Base-by-base conservation (phyloP, 1,284 basidiomycete species). In the Tilletia horrida region DNA sequence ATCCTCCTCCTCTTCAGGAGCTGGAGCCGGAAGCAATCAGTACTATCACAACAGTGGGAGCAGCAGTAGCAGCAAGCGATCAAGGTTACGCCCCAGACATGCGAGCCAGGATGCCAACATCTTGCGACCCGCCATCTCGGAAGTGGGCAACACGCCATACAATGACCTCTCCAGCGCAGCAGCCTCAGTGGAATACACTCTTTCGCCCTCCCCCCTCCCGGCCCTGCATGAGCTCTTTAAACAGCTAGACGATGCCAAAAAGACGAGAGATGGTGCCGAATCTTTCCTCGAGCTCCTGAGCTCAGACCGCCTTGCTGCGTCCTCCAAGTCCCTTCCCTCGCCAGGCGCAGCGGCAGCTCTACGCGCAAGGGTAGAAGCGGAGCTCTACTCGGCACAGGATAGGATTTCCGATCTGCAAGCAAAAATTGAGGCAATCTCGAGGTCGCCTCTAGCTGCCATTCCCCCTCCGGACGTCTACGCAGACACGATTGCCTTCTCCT, bases 261-360 rank as follows among this genome's bases (percentile, higher is more conserved):
- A 59, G 55, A 59, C 31, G 16, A 25, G 55, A 11, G 55, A 59
- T 3, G 55, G 55, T 16, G 55, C 55, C 8, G 27, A 59, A 27
- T 59, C 55, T 29, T 31, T 59, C 27, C 29, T 59, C 3, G 27
- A 35, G 4, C 55, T 59, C 29, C 27, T 59, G 27, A 29, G 16
- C 18, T 29, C 27, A 29, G 55, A 59, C 31, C 27, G 29, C 8
- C 31, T 59, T 21, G 55, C 55, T 16, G 66, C 47, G 40, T 68
- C 62, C 3, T 64, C 47, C 29, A 27, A 27, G 14, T 31, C 27
- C 16, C 31, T 59, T 11, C 55, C 55, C 55, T 59, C 55, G 25
- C 14, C 55, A 1, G 55, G 55, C 9, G 55, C 55, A 18, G 55
- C 55, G 3, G 55, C 55, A 16, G 55, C 55, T 18, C 55, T 59